Evolutionary conservation across 1,284 basidiomycete genomes (phyloP).

Genomic region (Rhizoctonia solani): DNA sequence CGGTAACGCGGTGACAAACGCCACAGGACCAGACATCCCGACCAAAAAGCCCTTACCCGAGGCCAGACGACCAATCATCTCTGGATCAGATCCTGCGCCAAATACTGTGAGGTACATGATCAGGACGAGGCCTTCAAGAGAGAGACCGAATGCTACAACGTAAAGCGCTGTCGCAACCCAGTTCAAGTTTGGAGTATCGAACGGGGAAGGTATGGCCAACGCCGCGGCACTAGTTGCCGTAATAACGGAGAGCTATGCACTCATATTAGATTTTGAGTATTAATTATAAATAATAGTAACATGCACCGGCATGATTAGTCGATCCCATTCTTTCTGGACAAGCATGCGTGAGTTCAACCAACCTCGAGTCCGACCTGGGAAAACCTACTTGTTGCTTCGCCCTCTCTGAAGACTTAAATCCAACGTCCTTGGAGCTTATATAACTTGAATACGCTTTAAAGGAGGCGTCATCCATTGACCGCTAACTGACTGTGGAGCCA

Average conservation of each 20-base stretch:
- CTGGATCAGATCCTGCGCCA: conserved; percentile 16
- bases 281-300: background rate
- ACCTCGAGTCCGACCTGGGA: background rate
- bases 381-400: conserved; percentile 7
- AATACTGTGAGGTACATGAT: conserved; percentile 33
- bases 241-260: background rate
- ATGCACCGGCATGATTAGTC: background rate
- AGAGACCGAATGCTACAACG: conserved; percentile 26
- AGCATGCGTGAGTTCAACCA: background rate
- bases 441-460: background rate
- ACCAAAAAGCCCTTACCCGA: conserved; percentile 21
- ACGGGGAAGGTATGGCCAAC: conserved; percentile 33
- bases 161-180: conserved; percentile 21
- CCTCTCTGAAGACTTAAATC: background rate
- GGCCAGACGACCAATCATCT: conserved; percentile 26
- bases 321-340: conserved; percentile 2
- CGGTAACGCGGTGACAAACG: conserved; percentile 20
- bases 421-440: background rate
- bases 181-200: conserved; percentile 14
- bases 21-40: conserved; percentile 17
- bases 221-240: conserved; percentile 29
- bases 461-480: no score
- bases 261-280: no score
- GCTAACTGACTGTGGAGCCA: no score
- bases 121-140: conserved; percentile 28